Conservation (phyloP, 306 rosid species). For the Hippophae tibetana region DNA sequence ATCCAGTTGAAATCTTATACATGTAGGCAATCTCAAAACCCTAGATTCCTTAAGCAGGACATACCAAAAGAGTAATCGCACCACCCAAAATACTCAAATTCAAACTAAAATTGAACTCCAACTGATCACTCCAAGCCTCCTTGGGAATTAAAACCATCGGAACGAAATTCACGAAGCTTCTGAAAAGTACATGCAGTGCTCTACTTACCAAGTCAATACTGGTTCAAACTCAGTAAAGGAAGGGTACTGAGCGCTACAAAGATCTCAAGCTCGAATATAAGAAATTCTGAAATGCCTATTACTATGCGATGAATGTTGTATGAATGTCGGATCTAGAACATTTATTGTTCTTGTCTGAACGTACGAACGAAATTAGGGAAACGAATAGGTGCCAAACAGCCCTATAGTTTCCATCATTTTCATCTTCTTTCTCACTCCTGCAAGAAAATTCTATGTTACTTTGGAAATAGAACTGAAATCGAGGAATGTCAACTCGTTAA, state of each 20-base stretch:
- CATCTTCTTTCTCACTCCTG: constrained; percentile 19
- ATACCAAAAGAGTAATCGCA: constrained; percentile 15
- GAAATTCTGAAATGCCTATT: constrained; percentile 15
- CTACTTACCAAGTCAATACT: constrained; percentile 24
- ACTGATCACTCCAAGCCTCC: constrained; percentile 15
- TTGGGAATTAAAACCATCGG: constrained; percentile 13
- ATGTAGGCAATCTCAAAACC: constrained; percentile 29
- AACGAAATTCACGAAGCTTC: constrained; percentile 8
- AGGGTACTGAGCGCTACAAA: constrained; percentile 15
- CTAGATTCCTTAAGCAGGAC: constrained; percentile 30
- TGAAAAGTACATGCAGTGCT: constrained; percentile 10
- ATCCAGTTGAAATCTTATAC: constrained; percentile 19
- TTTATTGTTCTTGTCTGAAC: constrained; percentile 25
- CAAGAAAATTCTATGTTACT: constrained; percentile 5
- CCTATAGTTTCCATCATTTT: constrained; percentile 20
- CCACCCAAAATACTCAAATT: constrained; percentile 21
- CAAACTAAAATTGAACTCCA: constrained; percentile 19
- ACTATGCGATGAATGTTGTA: constrained; percentile 35
- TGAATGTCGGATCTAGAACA: constrained; percentile 57
- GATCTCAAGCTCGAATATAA: constrained; percentile 34
- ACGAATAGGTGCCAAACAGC: constrained; percentile 34
- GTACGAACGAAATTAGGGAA: constrained; percentile 34
- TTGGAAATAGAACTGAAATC: not conserved
- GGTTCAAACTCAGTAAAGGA: constrained; percentile 18
- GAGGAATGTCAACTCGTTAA: constrained; percentile 21